A percentile compares a stretch with the other conserved stretches of the same genome.
Evolutionary conservation across 1,139 yeast genomes (phyloP).

Genomic region (Pichia sp.): DNA sequence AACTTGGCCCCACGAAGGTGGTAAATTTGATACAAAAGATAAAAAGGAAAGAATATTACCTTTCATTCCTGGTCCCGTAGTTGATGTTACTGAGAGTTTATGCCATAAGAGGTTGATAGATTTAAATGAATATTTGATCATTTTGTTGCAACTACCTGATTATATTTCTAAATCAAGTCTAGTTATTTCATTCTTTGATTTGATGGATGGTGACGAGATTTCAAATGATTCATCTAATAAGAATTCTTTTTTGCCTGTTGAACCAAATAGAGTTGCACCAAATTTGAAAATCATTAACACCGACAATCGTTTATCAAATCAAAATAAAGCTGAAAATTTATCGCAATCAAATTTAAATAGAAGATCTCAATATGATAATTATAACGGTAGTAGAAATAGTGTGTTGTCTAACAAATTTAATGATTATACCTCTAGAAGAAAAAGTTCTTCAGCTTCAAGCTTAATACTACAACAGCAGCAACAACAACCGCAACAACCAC

Average conservation of each 20-base stretch:
- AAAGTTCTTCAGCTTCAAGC: constrained; percentile 6
- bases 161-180: constrained; percentile 68
- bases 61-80: constrained; percentile 93
- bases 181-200: constrained; percentile 65
- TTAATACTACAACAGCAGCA: constrained; percentile 7
- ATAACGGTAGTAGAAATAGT: constrained; percentile 15
- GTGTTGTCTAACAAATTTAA: constrained; percentile 19
- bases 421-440: constrained; percentile 15
- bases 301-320: constrained; percentile 1
- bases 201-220: constrained; percentile 54
- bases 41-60: constrained; percentile 74
- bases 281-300: constrained; percentile 24
- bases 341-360: constrained; percentile 30
- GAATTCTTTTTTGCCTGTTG: constrained; percentile 14
- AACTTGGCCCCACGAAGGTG: constrained; percentile 88
- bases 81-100: constrained; percentile 84
- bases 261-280: constrained; percentile 28
- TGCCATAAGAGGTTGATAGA: constrained; percentile 82
- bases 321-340: constrained; percentile 11
- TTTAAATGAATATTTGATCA: constrained; percentile 75
- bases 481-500: background rate
- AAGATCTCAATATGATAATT: constrained; percentile 27
- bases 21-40: constrained; percentile 53
- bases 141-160: constrained; percentile 66
- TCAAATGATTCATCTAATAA: constrained; percentile 15